A percentile compares a stretch with the other conserved stretches of the same genome.
These are phyloP conservation scores for Zalerion maritima DNA, from an alignment of 495 filamentous ascomycete species.

Conservation along the genomic window DNA sequence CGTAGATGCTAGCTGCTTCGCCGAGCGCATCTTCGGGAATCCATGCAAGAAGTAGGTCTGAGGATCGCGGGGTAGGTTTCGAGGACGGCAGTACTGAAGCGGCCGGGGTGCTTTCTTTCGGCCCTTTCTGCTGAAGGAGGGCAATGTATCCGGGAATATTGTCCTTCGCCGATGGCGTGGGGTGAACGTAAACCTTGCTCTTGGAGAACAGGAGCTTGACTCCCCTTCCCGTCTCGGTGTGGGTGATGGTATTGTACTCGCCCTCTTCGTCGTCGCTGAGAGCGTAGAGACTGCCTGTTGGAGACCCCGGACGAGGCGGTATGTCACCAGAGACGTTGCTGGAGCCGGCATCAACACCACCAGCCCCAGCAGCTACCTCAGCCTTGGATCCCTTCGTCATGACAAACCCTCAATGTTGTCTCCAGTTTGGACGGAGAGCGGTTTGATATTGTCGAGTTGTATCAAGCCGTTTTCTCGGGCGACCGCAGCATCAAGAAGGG, in stretches of 20 bases:
- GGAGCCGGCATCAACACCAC: too few relatives aligned
- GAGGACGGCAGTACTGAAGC: conserved; percentile 2
- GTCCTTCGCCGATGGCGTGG: conserved; percentile 81
- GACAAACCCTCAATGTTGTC: too few relatives aligned
- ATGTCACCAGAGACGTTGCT: too few relatives aligned
- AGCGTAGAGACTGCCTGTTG: conserved; percentile 86
- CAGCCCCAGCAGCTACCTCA: too few relatives aligned
- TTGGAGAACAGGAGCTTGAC: conserved; percentile 96
- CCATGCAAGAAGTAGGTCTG: conserved; percentile 82
- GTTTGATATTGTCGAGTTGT: too few relatives aligned
- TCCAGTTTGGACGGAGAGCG: too few relatives aligned
- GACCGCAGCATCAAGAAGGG: too few relatives aligned
- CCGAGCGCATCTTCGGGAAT: conserved; percentile 82
- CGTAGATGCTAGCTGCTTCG: conserved; percentile 74
- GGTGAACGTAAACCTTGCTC: conserved; percentile 99
- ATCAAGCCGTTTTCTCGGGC: too few relatives aligned
- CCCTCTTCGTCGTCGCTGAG: conserved; percentile 92
- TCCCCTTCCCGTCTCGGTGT: conserved; percentile 60
- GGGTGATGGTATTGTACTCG: conserved; percentile 90
- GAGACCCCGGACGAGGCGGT: conserved; percentile 39
- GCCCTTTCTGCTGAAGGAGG: conserved; percentile 76
- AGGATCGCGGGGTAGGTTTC: too few relatives aligned
- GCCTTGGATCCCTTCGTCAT: too few relatives aligned
- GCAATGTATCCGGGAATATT: conserved; percentile 96
- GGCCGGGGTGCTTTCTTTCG: conserved; percentile 18